Base-by-base conservation (phyloP, 2,329 filamentous ascomycete species). In the Colletotrichum sp. region DNA sequence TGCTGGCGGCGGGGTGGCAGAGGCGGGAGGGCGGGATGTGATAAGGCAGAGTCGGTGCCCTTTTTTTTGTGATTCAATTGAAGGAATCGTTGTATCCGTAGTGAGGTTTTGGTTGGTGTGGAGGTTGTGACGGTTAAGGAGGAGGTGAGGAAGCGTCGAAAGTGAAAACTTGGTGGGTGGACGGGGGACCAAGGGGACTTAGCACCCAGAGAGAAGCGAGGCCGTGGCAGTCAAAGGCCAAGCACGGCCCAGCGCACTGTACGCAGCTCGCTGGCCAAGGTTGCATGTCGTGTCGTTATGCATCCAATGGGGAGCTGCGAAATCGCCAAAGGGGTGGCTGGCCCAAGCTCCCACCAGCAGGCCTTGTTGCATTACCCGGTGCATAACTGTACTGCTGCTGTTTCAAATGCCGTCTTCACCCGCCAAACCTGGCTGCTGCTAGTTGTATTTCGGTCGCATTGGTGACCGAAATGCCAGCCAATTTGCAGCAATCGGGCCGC, bases 11-110 rank as follows among this genome's bases (percentile, higher is more conserved):
- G 68, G 55, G 67, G 24, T 55, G 13, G 36, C 55, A 26, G 34
- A 65, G 64, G 68, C 36, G 71, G 58, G 48, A 67, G 36, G 32
- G 36, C 28, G 52, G 38, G 26, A 48, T 32, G 43, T 18, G 58
- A 38, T 24, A 63, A 34, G 28, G 66, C 30, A 34, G 43, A 38
- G 63, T 63, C 66, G 71, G 65, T 38, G 55, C 52, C 26, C 18
- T 55, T 24, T 36, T n/a, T 58, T 28, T 57, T 66, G 43, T 63
- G 70, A 76, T 76, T 69, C 71, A 72, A 76, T 77, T 77, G 76
- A 70, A 60, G 61, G 52, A 75, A 78, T 78, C 77, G 77, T 78
- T 78, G 77, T 78, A 78, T 77, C 77, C 74, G 77, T 65, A 69
- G 52, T 60, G 57, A 43, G 60, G 74, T 71, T 70, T 71, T 34